Conservation (phyloP, 345 rosid species). For the Trapa bicornis region DNA sequence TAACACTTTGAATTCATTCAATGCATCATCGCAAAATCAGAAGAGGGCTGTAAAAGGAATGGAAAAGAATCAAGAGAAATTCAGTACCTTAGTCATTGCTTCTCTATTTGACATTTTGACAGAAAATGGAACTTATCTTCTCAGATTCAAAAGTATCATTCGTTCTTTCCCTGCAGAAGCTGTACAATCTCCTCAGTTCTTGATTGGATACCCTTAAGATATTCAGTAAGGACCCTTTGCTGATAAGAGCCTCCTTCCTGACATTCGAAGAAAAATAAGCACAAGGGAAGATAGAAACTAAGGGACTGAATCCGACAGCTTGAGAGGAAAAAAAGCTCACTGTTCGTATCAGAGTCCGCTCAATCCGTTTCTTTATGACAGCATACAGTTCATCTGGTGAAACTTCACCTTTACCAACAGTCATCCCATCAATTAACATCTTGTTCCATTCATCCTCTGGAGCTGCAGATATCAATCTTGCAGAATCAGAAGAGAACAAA, state of each 20-base stretch:
- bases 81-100: neutral
- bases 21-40: neutral
- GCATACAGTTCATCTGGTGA: conserved; percentile 50
- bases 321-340: conserved; percentile 22
- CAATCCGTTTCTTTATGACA: conserved; percentile 66
- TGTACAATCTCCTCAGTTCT: conserved; percentile 50
- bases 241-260: conserved; percentile 97
- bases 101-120: neutral
- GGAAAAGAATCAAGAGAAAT: neutral
- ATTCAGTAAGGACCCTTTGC: conserved; percentile 64
- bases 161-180: conserved; percentile 21
- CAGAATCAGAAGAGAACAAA: neutral
- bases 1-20: neutral
- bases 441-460: conserved; percentile 83
- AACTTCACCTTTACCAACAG: conserved; percentile 55
- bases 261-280: neutral
- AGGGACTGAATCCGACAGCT: neutral
- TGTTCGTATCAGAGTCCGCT: conserved; percentile 72
- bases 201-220: conserved; percentile 67
- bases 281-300: neutral
- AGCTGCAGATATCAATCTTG: conserved; percentile 35
- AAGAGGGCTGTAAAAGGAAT: neutral
- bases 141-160: neutral
- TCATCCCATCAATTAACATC: conserved; percentile 56
- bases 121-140: neutral